Evolutionary conservation across 1,139 yeast genomes (phyloP).

Genomic region (Nematodospora anomalae): DNA sequence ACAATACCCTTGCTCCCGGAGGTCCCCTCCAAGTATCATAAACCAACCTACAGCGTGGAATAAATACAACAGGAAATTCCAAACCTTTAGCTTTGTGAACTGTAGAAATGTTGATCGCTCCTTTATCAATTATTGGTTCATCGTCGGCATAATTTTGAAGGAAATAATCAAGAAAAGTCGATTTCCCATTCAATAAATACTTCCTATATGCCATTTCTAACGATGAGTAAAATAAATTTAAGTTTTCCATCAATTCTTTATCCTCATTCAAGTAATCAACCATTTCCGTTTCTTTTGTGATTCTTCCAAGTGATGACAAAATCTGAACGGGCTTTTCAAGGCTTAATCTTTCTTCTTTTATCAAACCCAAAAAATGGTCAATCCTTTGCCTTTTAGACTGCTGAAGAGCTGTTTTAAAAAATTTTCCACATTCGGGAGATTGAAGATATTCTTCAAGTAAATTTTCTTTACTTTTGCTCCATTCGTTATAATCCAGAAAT

Average conservation of each 20-base stretch:
- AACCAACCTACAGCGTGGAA: slow-evolving; percentile 36
- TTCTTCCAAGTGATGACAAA: slow-evolving; percentile 20
- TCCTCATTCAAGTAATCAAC: slow-evolving; percentile 24
- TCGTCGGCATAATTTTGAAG: slow-evolving; percentile 51
- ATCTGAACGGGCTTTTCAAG: slow-evolving; percentile 18
- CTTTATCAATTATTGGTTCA: slow-evolving; percentile 24
- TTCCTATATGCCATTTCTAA: slow-evolving; percentile 22
- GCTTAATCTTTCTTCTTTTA: slow-evolving; percentile 16
- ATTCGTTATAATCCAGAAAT: slow-evolving; percentile 4
- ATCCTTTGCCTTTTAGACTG: background rate
- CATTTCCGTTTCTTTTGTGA: slow-evolving; percentile 23
- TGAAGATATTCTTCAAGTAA: slow-evolving; percentile 20
- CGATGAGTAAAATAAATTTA: slow-evolving; percentile 30
- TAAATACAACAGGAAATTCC: slow-evolving; percentile 68
- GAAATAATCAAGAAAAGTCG: slow-evolving; percentile 34
- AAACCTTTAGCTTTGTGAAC: slow-evolving; percentile 73
- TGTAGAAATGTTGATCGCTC: slow-evolving; percentile 53
- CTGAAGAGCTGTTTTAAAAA: slow-evolving; percentile 4
- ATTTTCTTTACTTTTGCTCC: slow-evolving; percentile 9
- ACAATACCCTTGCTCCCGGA: slow-evolving; percentile 41
- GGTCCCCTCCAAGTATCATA: slow-evolving; percentile 3
- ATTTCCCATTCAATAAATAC: slow-evolving; percentile 14
- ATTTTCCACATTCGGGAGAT: background rate
- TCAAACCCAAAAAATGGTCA: slow-evolving; percentile 13
- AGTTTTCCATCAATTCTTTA: slow-evolving; percentile 17